Evolutionary conservation across 1,284 basidiomycete species (phyloP).

Genomic region (Salmacisia buchloeana): DNA sequence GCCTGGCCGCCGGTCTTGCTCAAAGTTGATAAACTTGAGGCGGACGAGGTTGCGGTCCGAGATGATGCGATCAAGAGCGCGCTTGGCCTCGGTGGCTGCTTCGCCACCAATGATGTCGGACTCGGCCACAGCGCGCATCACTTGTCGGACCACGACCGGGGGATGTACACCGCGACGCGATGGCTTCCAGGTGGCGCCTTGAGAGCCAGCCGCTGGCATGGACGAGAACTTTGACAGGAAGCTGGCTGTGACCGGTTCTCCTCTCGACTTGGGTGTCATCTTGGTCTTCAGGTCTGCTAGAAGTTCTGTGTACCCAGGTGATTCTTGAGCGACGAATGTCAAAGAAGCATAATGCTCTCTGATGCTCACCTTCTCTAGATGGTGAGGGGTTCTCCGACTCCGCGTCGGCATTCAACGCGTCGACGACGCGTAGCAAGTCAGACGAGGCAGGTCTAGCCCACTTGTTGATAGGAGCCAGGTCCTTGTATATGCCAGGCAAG

Average conservation of each 20-base stretch:
- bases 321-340: neutral
- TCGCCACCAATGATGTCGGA: slow-evolving; percentile 44
- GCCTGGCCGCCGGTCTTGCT: slow-evolving; percentile 41
- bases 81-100: slow-evolving; percentile 35
- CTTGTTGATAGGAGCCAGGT: slow-evolving; percentile 41
- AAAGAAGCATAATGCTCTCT: neutral
- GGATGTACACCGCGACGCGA: slow-evolving; percentile 32
- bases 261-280: neutral
- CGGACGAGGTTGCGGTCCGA: slow-evolving; percentile 36
- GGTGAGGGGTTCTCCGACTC: neutral
- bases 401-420: neutral
- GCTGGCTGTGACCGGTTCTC: neutral
- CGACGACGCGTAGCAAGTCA: neutral
- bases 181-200: neutral
- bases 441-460: slow-evolving; percentile 17
- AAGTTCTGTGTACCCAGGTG: slow-evolving; percentile 13
- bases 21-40: slow-evolving; percentile 45
- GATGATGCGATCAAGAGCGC: slow-evolving; percentile 27
- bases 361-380: neutral
- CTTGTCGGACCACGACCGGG: slow-evolving; percentile 37
- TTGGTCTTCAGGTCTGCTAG: slow-evolving; percentile 26
- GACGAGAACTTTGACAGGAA: neutral
- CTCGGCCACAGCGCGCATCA: slow-evolving; percentile 44
- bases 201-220: neutral
- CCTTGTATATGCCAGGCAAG: slow-evolving; percentile 42